Evolutionary conservation across 768 basidiomycete genomes (phyloP).

Genomic region (Clitopilus passeckerianus): DNA sequence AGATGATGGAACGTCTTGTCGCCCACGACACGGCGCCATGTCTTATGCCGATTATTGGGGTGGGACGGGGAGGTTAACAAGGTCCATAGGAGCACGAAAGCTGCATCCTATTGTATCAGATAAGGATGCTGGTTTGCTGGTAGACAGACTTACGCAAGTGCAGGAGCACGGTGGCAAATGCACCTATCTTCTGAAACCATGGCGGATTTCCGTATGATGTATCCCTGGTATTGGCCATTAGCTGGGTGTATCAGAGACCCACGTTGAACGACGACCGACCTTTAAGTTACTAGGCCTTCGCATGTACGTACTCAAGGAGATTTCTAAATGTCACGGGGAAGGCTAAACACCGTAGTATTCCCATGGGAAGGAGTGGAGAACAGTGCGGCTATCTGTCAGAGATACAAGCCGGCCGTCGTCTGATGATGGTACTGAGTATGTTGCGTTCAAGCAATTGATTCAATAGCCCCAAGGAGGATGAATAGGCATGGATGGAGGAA

Average conservation of each 20-base stretch:
- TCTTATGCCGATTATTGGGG: slow-evolving; percentile 14
- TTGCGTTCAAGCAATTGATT: too few species aligned
- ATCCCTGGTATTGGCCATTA: slow-evolving; percentile 7
- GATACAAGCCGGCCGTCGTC: too few species aligned
- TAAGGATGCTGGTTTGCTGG: not conserved
- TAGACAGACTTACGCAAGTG: slow-evolving; percentile 8
- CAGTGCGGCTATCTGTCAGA: too few species aligned
- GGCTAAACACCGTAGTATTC: too few species aligned
- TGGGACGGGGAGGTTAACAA: slow-evolving; percentile 16
- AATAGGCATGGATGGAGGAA: too few species aligned
- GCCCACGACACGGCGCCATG: slow-evolving; percentile 6
- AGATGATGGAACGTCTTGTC: slow-evolving; percentile 8
- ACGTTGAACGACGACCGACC: not conserved
- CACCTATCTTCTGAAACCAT: slow-evolving; percentile 6
- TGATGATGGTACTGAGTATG: too few species aligned
- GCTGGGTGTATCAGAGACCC: not conserved
- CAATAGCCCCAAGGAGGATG: too few species aligned
- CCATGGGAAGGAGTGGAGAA: too few species aligned
- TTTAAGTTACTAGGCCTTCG: not conserved
- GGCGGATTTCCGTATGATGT: slow-evolving; percentile 11
- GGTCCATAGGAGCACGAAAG: slow-evolving; percentile 15
- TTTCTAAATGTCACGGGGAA: too few species aligned
- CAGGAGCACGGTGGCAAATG: slow-evolving; percentile 1
- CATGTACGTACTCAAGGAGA: too few species aligned
- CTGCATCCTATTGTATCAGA: slow-evolving; percentile 4